Evolutionary conservation across 2,329 filamentous ascomycete species (phyloP), one percentile per base, ranked within the genome.

Genomic region (Aspergillus neotritici): DNA sequence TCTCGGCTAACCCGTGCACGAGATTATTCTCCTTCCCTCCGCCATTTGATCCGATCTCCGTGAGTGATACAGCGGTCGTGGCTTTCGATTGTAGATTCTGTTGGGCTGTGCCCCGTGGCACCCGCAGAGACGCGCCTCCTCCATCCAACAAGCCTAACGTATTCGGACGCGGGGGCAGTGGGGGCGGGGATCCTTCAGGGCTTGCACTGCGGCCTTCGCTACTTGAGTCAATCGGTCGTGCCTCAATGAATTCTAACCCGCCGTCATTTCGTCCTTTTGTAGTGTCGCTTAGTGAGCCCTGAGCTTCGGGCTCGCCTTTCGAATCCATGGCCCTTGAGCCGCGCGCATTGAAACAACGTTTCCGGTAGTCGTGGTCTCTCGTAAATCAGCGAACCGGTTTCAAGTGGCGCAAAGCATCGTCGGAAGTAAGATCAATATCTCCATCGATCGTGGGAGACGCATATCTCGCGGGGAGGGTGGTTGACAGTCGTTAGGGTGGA

Each of bases 21-120:
- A 57, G 65, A 56, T 84, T 84, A 1, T 78, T 83, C 31, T 84
- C 82, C 46, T 80, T 75, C 14, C 79, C 79, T 46, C 79, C 81
- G 61, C 87, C 86, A 9, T 80, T 75, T 0, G 85, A 87, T 54
- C 87, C 84, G 43, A 90, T 83, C 53, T 91, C 89, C 49, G 89
- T 77, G 12, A 87, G 78, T 0, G 88, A 91, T 11, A 97, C 61
- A 8, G 89, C 89, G 1, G 89, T 96, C 3, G 90, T 96, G 37
- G 91, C 81, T 46, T 80, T 82, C 2, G 84, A 82, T 44, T 71
- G 68, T 16, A 75, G 54, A 28, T 55, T 60, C 21, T 65, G 53
- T 40, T 62, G 62, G 25, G 58, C 49, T n/a, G 56, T 46, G 25
- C 60, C 62, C 17, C 64, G 64, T 4, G 63, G 57, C 9, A 64